Evolutionary conservation across 305 asterid species (phyloP), one percentile per base, ranked within the genome.

Genomic region (Nicotiana rustica): DNA sequence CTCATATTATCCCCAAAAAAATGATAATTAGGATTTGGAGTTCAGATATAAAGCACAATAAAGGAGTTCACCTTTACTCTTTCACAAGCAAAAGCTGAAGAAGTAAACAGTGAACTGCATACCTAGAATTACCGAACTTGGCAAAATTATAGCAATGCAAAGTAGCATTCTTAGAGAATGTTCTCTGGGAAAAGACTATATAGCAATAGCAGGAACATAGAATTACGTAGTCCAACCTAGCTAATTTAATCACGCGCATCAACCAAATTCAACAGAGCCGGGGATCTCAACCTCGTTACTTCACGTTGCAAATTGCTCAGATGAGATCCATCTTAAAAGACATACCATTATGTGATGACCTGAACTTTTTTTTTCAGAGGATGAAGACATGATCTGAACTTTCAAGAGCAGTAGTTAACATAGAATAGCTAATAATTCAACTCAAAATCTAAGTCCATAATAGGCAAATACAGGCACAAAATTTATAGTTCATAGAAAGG

Each of bases 61-160:
- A 12, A 70, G 18, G 78, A 44, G 78, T 21, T 71, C 52, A 47
- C 19, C 61, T 71, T 6, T 3, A 21, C 61, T 47, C 19, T 71
- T 71, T 21, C 38, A 47, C 61, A 71, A 13, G 79, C 13, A 47
- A 71, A 71, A 19, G 47, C 61, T 47, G 61, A 13, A 71, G 78
- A 71, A 69, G 10, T 69, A 41, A 41, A 41, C 57, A 36, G 57
- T 18, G 57, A 38, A 70, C 18, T 10, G 6, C 78, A 69, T 44
- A 59, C 14, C 60, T 25, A 70, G 19, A 70, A 70, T 70, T 10
- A 44, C 49, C 13, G 78, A 70, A 70, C 19, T 70, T 19, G 41
- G 78, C 12, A 18, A 70, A 44, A 70, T 70, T 5, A 70, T 44
- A 44, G 36, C 13, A 70, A 44, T 10, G 10, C 60, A 70, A 44